phyloP scores from a whole-genome alignment of 2,329 filamentous ascomycete genomes.

The Colletotrichum godetiae region DNA sequence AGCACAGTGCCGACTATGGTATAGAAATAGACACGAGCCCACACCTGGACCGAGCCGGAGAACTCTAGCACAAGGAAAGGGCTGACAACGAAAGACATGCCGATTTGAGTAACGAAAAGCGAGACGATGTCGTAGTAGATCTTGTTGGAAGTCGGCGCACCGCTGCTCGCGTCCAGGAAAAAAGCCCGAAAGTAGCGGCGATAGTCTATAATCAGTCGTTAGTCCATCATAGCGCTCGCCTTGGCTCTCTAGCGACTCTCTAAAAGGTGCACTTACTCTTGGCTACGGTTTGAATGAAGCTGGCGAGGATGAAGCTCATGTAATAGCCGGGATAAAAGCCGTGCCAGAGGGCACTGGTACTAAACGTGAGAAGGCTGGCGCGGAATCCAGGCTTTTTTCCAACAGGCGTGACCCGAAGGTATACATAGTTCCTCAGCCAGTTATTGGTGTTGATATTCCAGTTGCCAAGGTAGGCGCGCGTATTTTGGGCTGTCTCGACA shows the following conservation, averaged over 20 bases:
- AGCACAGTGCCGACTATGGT: slow-evolving; percentile 73
- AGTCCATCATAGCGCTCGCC: slow-evolving; percentile 20
- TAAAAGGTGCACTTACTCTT: slow-evolving; percentile 77
- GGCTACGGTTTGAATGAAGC: slow-evolving; percentile 90
- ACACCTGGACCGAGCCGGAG: slow-evolving; percentile 76
- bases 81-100: slow-evolving; percentile 83
- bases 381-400: slow-evolving; percentile 97
- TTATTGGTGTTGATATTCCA: slow-evolving; percentile 99
- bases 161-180: slow-evolving; percentile 84
- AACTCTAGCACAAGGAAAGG: slow-evolving; percentile 89
- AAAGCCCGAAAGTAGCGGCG: slow-evolving; percentile 92
- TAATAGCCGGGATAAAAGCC: slow-evolving; percentile 99
- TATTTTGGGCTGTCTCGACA: slow-evolving; percentile 92
- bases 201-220: slow-evolving; percentile 70
- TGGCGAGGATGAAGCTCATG: slow-evolving; percentile 87
- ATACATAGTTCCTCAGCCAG: slow-evolving; percentile 96
- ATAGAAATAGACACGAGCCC: slow-evolving; percentile 92
- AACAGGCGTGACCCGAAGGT: slow-evolving; percentile 91
- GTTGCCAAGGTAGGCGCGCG: slow-evolving; percentile 87
- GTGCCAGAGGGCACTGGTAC: slow-evolving; percentile 96
- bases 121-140: slow-evolving; percentile 87
- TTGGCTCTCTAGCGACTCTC: slow-evolving; percentile 3
- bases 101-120: slow-evolving; percentile 81
- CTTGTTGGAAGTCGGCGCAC: slow-evolving; percentile 76
- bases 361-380: slow-evolving; percentile 92